These are phyloP conservation scores for Leucosporidium yakuticum DNA, from an alignment of 768 basidiomycete species.

Conservation along the genomic window DNA sequence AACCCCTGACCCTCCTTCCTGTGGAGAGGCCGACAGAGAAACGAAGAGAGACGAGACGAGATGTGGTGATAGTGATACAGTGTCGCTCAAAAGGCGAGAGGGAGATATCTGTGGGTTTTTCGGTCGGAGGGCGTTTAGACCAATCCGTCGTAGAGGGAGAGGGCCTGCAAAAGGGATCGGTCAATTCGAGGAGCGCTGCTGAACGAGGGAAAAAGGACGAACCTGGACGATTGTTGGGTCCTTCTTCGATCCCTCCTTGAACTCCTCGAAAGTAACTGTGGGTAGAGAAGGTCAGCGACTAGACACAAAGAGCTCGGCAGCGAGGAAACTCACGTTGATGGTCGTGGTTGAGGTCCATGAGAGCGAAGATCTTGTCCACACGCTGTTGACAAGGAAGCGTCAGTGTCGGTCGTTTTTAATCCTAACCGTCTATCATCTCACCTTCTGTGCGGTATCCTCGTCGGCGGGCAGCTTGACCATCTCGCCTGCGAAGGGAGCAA, in stretches of 20 bases:
- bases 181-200: neutral
- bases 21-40: too few species aligned
- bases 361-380: conserved; percentile 95
- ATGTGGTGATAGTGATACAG: too few species aligned
- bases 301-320: neutral
- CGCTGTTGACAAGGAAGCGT: conserved; percentile 53
- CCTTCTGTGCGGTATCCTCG: conserved; percentile 99
- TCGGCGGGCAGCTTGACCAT: conserved; percentile 98
- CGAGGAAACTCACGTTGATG: conserved; percentile 45
- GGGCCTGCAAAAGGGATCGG: conserved; percentile 53
- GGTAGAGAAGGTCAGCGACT: neutral
- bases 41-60: too few species aligned
- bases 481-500: conserved; percentile 53
- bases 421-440: conserved; percentile 36
- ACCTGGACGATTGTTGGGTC: conserved; percentile 99
- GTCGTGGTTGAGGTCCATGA: conserved; percentile 95
- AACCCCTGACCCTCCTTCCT: too few species aligned
- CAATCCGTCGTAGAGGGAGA: conserved; percentile 90
- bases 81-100: too few species aligned
- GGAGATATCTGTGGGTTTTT: too few species aligned
- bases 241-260: conserved; percentile 96
- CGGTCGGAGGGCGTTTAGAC: conserved; percentile 52
- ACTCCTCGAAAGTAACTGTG: conserved; percentile 75
- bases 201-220: conserved; percentile 31
- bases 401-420: conserved; percentile 1